phyloP scores from a whole-genome alignment of 2,329 filamentous ascomycete genomes.

The Exophiala lecanii-corni region DNA sequence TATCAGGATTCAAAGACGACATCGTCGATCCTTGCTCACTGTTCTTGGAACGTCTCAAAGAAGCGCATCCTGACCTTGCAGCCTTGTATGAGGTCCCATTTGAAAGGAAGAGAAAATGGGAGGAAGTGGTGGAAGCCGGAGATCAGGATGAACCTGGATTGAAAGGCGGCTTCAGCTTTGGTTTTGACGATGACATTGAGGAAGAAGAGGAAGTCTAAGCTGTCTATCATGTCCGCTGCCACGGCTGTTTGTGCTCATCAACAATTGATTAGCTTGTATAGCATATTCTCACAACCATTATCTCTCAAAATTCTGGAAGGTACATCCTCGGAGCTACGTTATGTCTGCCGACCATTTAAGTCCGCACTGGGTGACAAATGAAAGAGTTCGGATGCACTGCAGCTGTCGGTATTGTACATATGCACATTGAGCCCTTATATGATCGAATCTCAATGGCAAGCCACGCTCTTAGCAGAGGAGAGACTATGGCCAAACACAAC shows the following conservation, averaged over 20 bases:
- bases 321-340: too few species aligned
- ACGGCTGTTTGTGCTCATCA: neutral
- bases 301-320: too few species aligned
- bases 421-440: too few species aligned
- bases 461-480: conserved; percentile 74
- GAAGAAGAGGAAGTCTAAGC: conserved; percentile 41
- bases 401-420: too few species aligned
- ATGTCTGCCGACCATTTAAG: too few species aligned
- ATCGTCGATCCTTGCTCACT: conserved; percentile 68
- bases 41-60: conserved; percentile 65
- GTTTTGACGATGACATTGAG: conserved; percentile 56
- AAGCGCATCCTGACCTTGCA: conserved; percentile 62
- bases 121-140: conserved; percentile 58
- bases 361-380: too few species aligned
- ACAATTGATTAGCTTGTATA: neutral
- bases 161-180: conserved; percentile 59
- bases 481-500: conserved; percentile 69
- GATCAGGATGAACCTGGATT: conserved; percentile 34
- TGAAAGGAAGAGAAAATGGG: conserved; percentile 80
- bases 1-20: conserved; percentile 75
- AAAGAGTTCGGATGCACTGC: too few species aligned
- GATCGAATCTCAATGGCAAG: conserved; percentile 65
- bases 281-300: too few species aligned
- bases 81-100: conserved; percentile 56
- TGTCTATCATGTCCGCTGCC: neutral